phyloP scores from a whole-genome alignment of 2,329 filamentous ascomycete species.

The Escovopsis weberi region DNA sequence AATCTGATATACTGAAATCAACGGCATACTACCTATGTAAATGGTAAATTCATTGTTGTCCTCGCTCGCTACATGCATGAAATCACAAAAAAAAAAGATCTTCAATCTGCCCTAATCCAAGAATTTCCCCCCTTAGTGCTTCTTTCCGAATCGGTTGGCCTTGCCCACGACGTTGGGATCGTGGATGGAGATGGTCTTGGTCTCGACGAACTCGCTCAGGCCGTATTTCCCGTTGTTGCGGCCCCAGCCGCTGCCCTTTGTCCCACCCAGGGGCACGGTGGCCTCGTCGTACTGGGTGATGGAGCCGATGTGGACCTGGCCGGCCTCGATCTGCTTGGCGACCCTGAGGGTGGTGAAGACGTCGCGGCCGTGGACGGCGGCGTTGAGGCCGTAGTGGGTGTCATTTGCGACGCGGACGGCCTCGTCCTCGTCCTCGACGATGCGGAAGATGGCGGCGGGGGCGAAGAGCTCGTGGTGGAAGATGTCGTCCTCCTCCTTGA shows the following conservation, averaged over 20 bases:
- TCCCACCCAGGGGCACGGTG: slow-evolving; percentile 45
- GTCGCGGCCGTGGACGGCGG: slow-evolving; percentile 55
- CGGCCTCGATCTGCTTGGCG: slow-evolving; percentile 45
- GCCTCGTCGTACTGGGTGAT: slow-evolving; percentile 49
- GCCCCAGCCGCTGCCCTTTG: slow-evolving; percentile 46
- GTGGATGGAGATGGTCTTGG: slow-evolving; percentile 6
- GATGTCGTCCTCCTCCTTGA: slow-evolving; percentile 46
- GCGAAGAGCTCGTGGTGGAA: slow-evolving; percentile 60
- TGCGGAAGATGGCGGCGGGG: slow-evolving; percentile 50
- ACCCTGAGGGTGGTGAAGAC: slow-evolving; percentile 39
- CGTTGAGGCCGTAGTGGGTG: slow-evolving; percentile 57
- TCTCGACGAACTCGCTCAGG: slow-evolving; percentile 12
- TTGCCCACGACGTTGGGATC: neutral
- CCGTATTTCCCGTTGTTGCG: slow-evolving; percentile 30
- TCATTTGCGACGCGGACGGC: slow-evolving; percentile 64
- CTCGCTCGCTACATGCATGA: no score
- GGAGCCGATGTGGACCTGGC: slow-evolving; percentile 47
- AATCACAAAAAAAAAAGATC: no score
- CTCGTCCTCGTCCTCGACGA: slow-evolving; percentile 49
- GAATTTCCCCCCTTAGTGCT: neutral
- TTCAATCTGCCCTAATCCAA: no score
- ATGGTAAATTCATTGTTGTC: no score
- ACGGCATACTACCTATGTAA: no score
- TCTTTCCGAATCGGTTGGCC: neutral
- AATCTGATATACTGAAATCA: no score